phyloP scores from a whole-genome alignment of 768 basidiomycete species.

The Tylopilus rubrobrunneus region DNA sequence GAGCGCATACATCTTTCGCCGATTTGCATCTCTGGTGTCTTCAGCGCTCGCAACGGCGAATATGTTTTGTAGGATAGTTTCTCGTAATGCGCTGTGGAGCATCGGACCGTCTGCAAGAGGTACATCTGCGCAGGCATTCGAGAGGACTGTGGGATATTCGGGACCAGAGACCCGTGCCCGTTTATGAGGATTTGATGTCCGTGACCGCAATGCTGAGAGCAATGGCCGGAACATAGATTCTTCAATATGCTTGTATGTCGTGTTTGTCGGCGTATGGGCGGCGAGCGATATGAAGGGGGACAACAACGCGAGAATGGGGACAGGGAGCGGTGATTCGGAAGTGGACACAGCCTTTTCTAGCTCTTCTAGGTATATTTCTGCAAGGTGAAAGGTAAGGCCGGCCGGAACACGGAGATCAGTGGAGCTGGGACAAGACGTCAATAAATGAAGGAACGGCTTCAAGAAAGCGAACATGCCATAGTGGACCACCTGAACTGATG shows the following conservation, averaged over 20 bases:
- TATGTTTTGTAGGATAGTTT: slow-evolving; percentile 53
- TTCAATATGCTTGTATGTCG: slow-evolving; percentile 73
- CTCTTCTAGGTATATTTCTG: slow-evolving; percentile 89
- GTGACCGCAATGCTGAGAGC: slow-evolving; percentile 46
- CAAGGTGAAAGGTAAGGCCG: slow-evolving; percentile 79
- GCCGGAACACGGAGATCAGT: slow-evolving; percentile 69
- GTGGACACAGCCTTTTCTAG: slow-evolving; percentile 61
- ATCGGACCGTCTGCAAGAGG: slow-evolving; percentile 38
- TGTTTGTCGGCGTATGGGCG: slow-evolving; percentile 58
- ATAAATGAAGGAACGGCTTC: background rate
- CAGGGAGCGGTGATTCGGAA: slow-evolving; percentile 31
- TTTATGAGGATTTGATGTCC: slow-evolving; percentile 45
- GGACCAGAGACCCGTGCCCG: slow-evolving; percentile 30
- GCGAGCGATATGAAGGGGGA: slow-evolving; percentile 71
- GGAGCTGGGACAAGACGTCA: slow-evolving; percentile 41
- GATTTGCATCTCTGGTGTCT: slow-evolving; percentile 73
- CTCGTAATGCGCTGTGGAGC: slow-evolving; percentile 39
- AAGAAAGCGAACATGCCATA: slow-evolving; percentile 54
- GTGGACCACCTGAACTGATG: slow-evolving; percentile 63
- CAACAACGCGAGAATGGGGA: slow-evolving; percentile 53
- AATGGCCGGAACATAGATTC: slow-evolving; percentile 68
- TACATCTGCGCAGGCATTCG: slow-evolving; percentile 50
- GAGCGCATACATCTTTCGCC: slow-evolving; percentile 77
- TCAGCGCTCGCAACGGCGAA: slow-evolving; percentile 73
- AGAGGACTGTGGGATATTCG: slow-evolving; percentile 41